phyloP scores from a whole-genome alignment of 2,329 filamentous ascomycete species.

The Ceratocystis ficicola region DNA sequence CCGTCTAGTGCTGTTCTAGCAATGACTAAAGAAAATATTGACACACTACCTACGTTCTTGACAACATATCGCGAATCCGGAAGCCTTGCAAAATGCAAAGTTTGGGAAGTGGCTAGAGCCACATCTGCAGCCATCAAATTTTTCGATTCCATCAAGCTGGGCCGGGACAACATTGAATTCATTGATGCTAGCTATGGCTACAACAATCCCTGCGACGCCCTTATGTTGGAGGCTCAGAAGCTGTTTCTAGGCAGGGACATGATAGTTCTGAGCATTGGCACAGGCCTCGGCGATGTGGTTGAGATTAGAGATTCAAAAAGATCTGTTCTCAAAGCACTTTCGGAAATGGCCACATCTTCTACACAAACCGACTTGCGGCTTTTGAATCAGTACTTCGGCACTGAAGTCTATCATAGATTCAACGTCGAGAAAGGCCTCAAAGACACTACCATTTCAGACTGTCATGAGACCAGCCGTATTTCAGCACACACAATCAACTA shows the following conservation, averaged over 20 bases:
- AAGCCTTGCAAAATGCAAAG: constrained; percentile 24
- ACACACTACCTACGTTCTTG: no score
- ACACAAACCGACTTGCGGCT: background rate
- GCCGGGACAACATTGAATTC: constrained; percentile 26
- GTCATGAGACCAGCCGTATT: constrained; percentile 25
- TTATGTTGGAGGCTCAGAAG: constrained; percentile 22
- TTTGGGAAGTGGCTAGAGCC: constrained; percentile 28
- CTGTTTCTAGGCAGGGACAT: constrained; percentile 24
- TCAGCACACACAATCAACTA: constrained; percentile 24
- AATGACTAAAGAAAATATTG: background rate
- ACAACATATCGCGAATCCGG: constrained; percentile 26
- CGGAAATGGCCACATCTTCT: background rate
- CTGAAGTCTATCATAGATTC: constrained; percentile 25
- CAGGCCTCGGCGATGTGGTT: constrained; percentile 25
- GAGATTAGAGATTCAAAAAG: constrained; percentile 21
- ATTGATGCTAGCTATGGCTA: constrained; percentile 28
- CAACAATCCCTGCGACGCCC: constrained; percentile 28
- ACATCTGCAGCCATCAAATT: constrained; percentile 27
- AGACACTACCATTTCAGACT: constrained; percentile 26
- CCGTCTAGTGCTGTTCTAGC: background rate
- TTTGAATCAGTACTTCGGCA: constrained; percentile 6
- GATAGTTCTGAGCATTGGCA: constrained; percentile 27
- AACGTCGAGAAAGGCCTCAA: constrained; percentile 27
- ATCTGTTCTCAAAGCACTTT: background rate
- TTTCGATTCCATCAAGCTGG: constrained; percentile 27